Evolutionary conservation across 495 filamentous ascomycete species (phyloP), one percentile per base, ranked within the genome.

Genomic region (Baudoinia panamericana): DNA sequence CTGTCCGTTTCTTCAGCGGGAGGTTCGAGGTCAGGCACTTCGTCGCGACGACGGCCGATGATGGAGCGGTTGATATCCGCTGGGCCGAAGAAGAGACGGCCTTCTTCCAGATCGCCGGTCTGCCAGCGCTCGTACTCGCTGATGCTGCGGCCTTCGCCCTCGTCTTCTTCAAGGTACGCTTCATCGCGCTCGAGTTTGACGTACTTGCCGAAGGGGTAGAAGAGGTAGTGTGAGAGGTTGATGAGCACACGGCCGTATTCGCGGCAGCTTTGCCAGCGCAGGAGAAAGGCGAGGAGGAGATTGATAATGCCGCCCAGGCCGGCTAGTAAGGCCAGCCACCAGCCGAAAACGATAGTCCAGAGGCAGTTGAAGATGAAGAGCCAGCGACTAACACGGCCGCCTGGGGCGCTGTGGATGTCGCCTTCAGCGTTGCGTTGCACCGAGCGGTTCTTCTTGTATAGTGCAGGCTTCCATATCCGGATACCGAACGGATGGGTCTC

Each of bases 51-150:
- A 24, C 84, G 76, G n/a, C 90, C 90, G 28, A 97, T 64, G 36
- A 97, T 75, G 9, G 84, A 87, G 45, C 84, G 72, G 39, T 64
- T 63, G 40, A 75, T 76, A 46, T 73, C 73, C 23, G 72, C 61
- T 12, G 90, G 90, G 4, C 90, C 92, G 58, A 99, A 99, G 67
- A 96, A 96, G 7, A 95, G 72, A 11, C 87, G 70, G 3, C 90
- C 90, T 60, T 94, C 83, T 60, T 99, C 90, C 25, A 99, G 65
- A 56, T 99, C 90, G 26, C 90, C 90, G 51, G 79, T 93, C 57
- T 99, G 90, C 90, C 90, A 99, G 58, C 93, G 87, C 58, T 96
- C 90, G 60, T 99, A 99, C 62, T 99, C 90, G 55, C 84, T 93
- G 57, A 99, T 95, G 59, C 86, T 96, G 52, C 90, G 73, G n/a